Base-by-base conservation (phyloP, 2,329 filamentous ascomycete species). In the Beauveria scarabaeidicola region DNA sequence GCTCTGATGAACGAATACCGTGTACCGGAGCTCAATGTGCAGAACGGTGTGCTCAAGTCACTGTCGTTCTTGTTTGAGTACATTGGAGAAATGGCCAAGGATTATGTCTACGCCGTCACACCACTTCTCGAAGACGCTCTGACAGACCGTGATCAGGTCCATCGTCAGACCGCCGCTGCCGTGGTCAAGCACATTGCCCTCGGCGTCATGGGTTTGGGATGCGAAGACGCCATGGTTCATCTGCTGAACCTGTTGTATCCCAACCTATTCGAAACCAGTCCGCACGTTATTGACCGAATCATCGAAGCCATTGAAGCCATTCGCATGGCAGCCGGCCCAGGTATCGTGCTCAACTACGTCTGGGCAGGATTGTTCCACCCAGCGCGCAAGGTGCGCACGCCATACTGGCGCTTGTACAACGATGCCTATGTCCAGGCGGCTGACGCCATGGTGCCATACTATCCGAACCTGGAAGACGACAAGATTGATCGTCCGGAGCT, bases 1-100 rank as follows among this genome's bases (percentile, higher is more conserved):
- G 94, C 94, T 3, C 79, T 99, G 63, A 99, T 99, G 95, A 99
- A 99, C 77, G 94, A 99, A 74, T 99, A 99, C 74, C 89, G 94
- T 58, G 94, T 99, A 9, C 94, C 94, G 0, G 94, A 99, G 75
- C 87, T 99, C 65, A 99, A 99, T 71, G 94, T 99, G 27, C 94
- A 99, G 73, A 99, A 99, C 67, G 94, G 94, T 76, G 94, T 99
- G 38, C 86, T 99, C 70, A 99, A 99, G 74, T 92, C 92, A 5
- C 82, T 99, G 57, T 95, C 90, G 7, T 99, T 99, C 81, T 81
- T 99, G 62, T 99, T 97, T 70, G 94, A 99, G 71, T 99, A 99
- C 75, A 99, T 99, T 72, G 94, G 94, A 64, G 94, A 99, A 75
- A 97, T 99, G 94, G 91, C 91, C 64, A 99, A 97, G 77, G 94